A percentile compares a stretch with the other conserved stretches of the same genome.
phyloP scores from a whole-genome alignment of 2,329 filamentous ascomycete genomes.

The Hypoxylon sp. region DNA sequence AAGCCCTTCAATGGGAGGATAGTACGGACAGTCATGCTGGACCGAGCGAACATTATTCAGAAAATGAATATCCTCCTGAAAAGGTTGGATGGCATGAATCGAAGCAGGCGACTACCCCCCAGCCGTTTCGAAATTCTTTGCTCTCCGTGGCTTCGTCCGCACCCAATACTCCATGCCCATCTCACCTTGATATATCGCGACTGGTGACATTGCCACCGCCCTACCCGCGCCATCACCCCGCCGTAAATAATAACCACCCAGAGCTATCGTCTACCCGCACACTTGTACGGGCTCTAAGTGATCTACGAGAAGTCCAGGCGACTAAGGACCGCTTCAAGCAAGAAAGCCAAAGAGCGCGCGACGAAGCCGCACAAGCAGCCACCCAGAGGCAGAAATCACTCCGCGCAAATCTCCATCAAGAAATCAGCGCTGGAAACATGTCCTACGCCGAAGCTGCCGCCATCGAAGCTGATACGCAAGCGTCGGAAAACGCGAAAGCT shows the following conservation, averaged over 20 bases:
- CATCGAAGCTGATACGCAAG: constrained; percentile 81
- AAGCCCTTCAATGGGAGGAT: constrained; percentile 79
- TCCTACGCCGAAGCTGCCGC: constrained; percentile 86
- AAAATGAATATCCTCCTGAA: constrained; percentile 68
- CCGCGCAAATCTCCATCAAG: constrained; percentile 80
- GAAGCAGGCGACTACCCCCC: constrained; percentile 62
- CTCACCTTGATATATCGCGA: constrained; percentile 87
- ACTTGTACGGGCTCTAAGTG: constrained; percentile 79
- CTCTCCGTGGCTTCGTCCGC: constrained; percentile 60
- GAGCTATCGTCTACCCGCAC: constrained; percentile 84
- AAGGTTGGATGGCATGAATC: constrained; percentile 70
- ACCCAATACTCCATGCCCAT: constrained; percentile 63
- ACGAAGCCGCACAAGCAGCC: constrained; percentile 67
- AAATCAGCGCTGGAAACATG: constrained; percentile 83
- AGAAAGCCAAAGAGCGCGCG: constrained; percentile 71
- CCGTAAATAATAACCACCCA: constrained; percentile 95
- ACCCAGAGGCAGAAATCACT: constrained; percentile 74
- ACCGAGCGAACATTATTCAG: constrained; percentile 59
- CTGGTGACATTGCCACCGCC: constrained; percentile 94
- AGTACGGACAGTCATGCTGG: constrained; percentile 56
- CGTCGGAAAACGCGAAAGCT: constrained; percentile 77
- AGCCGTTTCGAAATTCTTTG: constrained; percentile 60
- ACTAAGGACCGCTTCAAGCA: constrained; percentile 75
- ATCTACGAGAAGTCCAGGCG: constrained; percentile 78
- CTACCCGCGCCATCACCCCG: constrained; percentile 94